These are phyloP conservation scores for Beta macrorhiza DNA, from an alignment of 179 eudicot species.

Conservation along the genomic window DNA sequence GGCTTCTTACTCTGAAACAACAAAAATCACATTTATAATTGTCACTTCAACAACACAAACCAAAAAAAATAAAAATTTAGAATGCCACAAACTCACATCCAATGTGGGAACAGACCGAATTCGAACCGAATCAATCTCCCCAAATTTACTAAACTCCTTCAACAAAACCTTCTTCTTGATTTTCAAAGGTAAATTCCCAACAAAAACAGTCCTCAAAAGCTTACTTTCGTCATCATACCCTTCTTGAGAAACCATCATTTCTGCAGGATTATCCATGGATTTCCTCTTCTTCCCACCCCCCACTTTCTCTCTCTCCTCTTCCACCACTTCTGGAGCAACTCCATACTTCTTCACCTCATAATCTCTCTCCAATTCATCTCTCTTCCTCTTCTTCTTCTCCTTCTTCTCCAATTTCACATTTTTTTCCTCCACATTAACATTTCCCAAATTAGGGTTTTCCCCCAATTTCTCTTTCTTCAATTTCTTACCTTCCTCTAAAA, in stretches of 20 bases:
- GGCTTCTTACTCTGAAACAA: constrained; percentile 58
- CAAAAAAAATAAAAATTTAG: background rate
- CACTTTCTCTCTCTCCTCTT: constrained; percentile 26
- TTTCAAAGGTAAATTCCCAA: constrained; percentile 92
- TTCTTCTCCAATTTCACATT: constrained; percentile 26
- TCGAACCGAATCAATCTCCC: constrained; percentile 84
- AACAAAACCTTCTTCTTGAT: constrained; percentile 69
- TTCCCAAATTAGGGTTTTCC: constrained; percentile 22
- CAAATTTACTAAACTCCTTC: constrained; percentile 74
- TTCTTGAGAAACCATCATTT: constrained; percentile 61
- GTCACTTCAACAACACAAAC: constrained; percentile 2
- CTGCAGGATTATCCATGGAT: constrained; percentile 47
- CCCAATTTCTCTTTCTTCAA: constrained; percentile 29
- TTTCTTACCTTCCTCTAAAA: constrained; percentile 11
- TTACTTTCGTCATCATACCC: constrained; percentile 92
- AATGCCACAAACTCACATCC: constrained; percentile 56
- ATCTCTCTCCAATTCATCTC: constrained; percentile 66
- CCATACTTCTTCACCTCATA: constrained; percentile 59
- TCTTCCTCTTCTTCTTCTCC: constrained; percentile 63
- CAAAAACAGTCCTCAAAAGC: constrained; percentile 84
- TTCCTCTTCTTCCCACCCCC: constrained; percentile 74
- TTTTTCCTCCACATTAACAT: background rate
- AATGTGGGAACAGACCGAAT: constrained; percentile 83
- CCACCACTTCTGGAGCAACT: constrained; percentile 26
- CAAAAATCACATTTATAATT: constrained; percentile 8